Evolutionary conservation across 495 filamentous ascomycete species (phyloP), one percentile per base, ranked within the genome.

Genomic region (Pseudomonodictys pantanalensis): DNA sequence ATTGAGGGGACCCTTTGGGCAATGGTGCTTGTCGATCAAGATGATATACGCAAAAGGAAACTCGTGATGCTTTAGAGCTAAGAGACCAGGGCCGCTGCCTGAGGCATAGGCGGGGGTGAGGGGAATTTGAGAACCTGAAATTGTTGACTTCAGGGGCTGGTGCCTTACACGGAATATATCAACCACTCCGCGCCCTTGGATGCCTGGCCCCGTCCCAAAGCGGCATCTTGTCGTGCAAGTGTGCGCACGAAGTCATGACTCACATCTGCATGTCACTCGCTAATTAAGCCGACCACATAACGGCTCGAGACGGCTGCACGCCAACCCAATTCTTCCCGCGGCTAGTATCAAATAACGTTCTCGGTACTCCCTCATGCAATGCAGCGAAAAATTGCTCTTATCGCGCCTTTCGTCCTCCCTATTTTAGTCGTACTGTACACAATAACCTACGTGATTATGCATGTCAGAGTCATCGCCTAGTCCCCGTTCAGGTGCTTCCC

Each of bases 161-260:
- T 22, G 51, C 58, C 51, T 62, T 56, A 43, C 15, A 8, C 49
- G 43, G 43, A 48, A 56, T 62, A 62, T 62, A 55, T 44, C 30
- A 45, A 39, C 45, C 51, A 32, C 22, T 28, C 25, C 25, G 25
- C 51, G 51, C 58, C 58, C 41, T 61, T 48, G 2, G 6, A 23
- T n/a, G n/a, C 26, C 20, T 39, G 30, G 28, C 9, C 35, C 48
- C 22, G 29, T 45, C n/a, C 38, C 3, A 17, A 11, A 20, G 25
- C 15, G 25, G 25, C 35, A 22, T 45, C 51, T 47, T 47, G 58
- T 56, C 43, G 57, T 41, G 51, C 58, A 56, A 17, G 17, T 20
- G 33, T 24, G n/a, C n/a, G n/a, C n/a, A n/a, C 20, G 30, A 18
- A 22, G 44, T 3, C 38, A 62, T 62, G 58, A 62, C 58, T 62